Conservation (phyloP, 2,329 filamentous ascomycete species). For the Aspergillus vadensis region DNA sequence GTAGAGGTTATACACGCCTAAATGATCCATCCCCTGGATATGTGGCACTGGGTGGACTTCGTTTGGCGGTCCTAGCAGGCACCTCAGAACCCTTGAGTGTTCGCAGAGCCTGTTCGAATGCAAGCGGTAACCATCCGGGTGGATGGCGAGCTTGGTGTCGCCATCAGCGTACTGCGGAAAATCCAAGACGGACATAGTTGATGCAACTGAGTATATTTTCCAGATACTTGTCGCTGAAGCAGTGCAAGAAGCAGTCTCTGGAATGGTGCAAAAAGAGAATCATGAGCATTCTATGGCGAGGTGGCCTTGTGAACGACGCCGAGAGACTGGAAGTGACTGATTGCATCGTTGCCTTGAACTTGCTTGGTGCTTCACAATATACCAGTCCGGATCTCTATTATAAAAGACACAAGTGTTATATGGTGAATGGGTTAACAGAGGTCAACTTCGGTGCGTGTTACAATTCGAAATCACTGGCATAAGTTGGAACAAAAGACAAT, state of each 20-base stretch:
- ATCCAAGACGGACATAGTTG: background rate
- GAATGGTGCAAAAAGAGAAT: too few relatives aligned
- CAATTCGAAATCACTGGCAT: too few relatives aligned
- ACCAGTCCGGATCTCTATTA: too few relatives aligned
- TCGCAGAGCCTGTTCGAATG: conserved; percentile 31
- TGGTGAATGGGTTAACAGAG: too few relatives aligned
- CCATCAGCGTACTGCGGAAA: conserved; percentile 44
- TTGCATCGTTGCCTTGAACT: too few relatives aligned
- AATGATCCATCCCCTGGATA: background rate
- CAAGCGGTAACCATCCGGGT: conserved; percentile 40
- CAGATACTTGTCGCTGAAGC: background rate
- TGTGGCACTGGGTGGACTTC: background rate
- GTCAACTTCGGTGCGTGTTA: too few relatives aligned
- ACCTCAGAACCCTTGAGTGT: conserved; percentile 8
- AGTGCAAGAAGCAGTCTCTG: too few relatives aligned
- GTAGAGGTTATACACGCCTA: conserved; percentile 3
- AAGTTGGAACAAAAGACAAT: too few relatives aligned
- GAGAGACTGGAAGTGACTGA: too few relatives aligned
- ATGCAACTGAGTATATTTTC: background rate
- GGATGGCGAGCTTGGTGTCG: conserved; percentile 43
- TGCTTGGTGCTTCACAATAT: too few relatives aligned
- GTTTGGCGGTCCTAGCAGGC: background rate
- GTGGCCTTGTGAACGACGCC: background rate
- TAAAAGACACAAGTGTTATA: too few relatives aligned
- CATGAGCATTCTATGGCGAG: background rate